Percentiles rank a stretch among this genome's conserved stretches.
phyloP scores from a whole-genome alignment of 2,329 filamentous ascomycete genomes.

The Colletotrichum sp. region DNA sequence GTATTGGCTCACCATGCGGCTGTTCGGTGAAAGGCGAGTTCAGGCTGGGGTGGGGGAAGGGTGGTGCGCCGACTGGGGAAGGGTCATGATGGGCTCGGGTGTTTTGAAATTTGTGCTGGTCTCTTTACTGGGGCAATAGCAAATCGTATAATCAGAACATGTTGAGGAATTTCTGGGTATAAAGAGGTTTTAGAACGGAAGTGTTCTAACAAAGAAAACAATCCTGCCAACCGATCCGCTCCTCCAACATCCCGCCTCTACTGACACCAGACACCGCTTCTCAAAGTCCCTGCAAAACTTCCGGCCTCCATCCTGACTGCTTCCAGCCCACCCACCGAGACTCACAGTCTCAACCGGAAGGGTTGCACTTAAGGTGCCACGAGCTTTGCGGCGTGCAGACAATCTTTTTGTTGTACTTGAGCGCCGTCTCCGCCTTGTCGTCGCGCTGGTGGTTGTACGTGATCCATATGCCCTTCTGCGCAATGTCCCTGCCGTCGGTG shows the following conservation, averaged over 20 bases:
- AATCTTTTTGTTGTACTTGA: neutral
- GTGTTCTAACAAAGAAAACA: neutral
- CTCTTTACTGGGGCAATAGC: neutral
- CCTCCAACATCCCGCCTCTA: too few relatives aligned
- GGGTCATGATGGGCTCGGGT: rapidly evolving
- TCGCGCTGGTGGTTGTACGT: neutral
- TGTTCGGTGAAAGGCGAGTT: neutral
- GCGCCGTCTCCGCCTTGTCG: neutral
- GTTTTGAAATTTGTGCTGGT: neutral
- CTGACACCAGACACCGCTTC: too few relatives aligned
- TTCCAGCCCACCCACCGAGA: rapidly evolving
- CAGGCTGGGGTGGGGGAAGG: neutral
- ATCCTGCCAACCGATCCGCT: neutral
- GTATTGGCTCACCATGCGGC: neutral
- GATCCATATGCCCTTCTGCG: neutral
- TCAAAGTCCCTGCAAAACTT: too few relatives aligned
- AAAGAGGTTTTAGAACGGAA: neutral
- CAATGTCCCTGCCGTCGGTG: neutral
- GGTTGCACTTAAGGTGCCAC: neutral
- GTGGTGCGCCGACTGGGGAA: neutral
- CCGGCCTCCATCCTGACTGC: neutral
- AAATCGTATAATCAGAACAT: neutral
- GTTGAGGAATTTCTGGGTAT: neutral
- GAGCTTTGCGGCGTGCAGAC: neutral
- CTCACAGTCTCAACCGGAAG: neutral